A percentile compares a stretch with the other conserved stretches of the same genome.
Conservation (phyloP, 306 rosid genomes). For the Cucumis hystrix region DNA sequence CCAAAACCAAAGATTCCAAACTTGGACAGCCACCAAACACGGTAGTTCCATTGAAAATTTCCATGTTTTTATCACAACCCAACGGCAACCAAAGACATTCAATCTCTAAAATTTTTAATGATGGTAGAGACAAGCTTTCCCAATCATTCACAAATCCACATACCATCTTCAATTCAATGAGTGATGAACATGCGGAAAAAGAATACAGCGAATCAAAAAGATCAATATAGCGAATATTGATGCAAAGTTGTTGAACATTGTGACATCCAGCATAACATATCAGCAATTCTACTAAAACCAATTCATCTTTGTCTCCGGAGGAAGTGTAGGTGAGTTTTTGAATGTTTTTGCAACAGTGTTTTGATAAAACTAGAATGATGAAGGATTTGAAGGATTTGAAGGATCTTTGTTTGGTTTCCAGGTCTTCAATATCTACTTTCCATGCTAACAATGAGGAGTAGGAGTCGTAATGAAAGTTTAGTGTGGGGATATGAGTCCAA, state of each 20-base stretch:
- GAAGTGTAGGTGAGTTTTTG: neutral
- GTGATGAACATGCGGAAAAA: neutral
- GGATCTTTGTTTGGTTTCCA: too few species aligned
- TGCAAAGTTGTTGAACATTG: neutral
- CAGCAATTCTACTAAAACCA: neutral
- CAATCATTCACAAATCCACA: neutral
- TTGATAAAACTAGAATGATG: neutral
- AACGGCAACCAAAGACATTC: neutral
- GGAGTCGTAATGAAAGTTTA: neutral
- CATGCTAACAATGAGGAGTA: neutral
- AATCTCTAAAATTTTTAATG: neutral
- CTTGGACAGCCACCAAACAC: neutral
- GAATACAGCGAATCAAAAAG: neutral
- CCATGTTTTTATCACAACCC: too few species aligned
- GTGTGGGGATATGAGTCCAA: neutral
- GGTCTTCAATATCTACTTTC: too few species aligned
- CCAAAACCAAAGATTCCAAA: neutral
- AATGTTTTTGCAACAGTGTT: neutral
- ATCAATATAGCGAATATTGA: neutral
- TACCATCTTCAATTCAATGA: neutral
- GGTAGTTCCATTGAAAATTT: neutral
- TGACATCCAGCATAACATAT: neutral
- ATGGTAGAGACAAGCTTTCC: neutral
- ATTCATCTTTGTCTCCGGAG: neutral
- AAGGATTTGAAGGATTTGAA: too few species aligned